Evolutionary conservation across 2,329 filamentous ascomycete genomes (phyloP).

Genomic region (Ophiostoma ips): DNA sequence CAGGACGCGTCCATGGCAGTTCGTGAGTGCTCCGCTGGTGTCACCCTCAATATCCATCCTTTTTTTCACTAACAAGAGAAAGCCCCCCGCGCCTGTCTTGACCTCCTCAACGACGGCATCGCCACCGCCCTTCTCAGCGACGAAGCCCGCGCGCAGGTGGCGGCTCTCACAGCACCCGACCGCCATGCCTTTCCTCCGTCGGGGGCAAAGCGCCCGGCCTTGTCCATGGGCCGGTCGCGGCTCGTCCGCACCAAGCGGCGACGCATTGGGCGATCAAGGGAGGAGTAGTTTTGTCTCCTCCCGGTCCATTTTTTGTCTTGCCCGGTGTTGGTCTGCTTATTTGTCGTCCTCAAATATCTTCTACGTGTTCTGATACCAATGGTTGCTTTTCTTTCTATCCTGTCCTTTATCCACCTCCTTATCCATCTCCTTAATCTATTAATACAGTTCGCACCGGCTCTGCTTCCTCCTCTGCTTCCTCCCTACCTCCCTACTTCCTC

Average conservation of each 20-base stretch:
- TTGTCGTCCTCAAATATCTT: too few relatives aligned
- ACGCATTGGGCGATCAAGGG: too few relatives aligned
- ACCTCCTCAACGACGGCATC: conserved; percentile 21
- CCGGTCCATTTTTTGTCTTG: neutral
- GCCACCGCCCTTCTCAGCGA: conserved; percentile 13
- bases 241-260: too few relatives aligned
- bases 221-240: too few relatives aligned
- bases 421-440: neutral
- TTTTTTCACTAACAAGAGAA: neutral
- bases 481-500: conserved; percentile 7
- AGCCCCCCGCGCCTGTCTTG: conserved; percentile 20
- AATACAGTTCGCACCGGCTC: too few relatives aligned
- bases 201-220: too few relatives aligned
- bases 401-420: too few relatives aligned
- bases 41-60: neutral
- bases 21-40: conserved; percentile 19
- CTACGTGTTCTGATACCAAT: too few relatives aligned
- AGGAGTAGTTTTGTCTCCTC: neutral
- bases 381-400: too few relatives aligned
- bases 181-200: too few relatives aligned
- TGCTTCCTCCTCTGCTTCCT: too few relatives aligned
- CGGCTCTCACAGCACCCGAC: conserved; percentile 8
- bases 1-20: conserved; percentile 21
- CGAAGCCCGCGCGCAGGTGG: conserved; percentile 16
- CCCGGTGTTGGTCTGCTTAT: too few relatives aligned